Conservation (phyloP, 352 stramenopile species). For the Blastocystis sp. region DNA sequence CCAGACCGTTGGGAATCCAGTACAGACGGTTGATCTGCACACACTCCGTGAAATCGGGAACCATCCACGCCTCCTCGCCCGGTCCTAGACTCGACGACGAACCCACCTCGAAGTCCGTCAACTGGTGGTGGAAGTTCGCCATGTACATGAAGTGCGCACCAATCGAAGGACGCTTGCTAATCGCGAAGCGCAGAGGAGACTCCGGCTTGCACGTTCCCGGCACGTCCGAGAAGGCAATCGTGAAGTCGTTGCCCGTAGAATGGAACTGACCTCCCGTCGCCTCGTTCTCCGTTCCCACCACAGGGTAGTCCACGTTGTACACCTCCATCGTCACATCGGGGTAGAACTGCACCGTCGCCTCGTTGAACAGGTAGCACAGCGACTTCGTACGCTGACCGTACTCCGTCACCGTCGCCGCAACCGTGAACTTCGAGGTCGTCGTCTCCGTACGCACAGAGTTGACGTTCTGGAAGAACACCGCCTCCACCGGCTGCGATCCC, state of each 20-base stretch:
- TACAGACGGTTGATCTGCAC: conserved; percentile 36
- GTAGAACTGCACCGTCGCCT: background rate
- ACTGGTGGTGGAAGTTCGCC: conserved; percentile 32
- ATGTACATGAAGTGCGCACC: conserved; percentile 45
- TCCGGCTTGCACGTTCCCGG: conserved; percentile 38
- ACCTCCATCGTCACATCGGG: conserved; percentile 17
- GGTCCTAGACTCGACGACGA: conserved; percentile 1
- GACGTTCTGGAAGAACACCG: background rate
- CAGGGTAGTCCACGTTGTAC: background rate
- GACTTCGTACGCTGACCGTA: background rate
- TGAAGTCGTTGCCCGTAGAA: conserved; percentile 35
- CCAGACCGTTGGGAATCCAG: conserved; percentile 18
- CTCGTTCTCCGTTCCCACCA: conserved; percentile 17
- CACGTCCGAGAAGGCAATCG: background rate
- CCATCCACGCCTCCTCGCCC: conserved; percentile 24
- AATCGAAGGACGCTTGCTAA: conserved; percentile 27
- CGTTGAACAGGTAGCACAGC: conserved; percentile 52
- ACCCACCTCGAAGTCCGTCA: conserved; percentile 12
- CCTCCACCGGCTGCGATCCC: background rate
- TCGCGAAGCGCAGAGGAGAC: background rate
- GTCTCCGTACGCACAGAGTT: background rate
- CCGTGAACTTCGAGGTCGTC: background rate
- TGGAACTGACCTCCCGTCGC: background rate
- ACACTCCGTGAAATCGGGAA: conserved; percentile 13
- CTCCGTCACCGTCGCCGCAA: background rate